A percentile compares a stretch with the other conserved stretches of the same genome.
phyloP scores from a whole-genome alignment of 441 rosid genomes.

The Rhodomyrtus psidioides region DNA sequence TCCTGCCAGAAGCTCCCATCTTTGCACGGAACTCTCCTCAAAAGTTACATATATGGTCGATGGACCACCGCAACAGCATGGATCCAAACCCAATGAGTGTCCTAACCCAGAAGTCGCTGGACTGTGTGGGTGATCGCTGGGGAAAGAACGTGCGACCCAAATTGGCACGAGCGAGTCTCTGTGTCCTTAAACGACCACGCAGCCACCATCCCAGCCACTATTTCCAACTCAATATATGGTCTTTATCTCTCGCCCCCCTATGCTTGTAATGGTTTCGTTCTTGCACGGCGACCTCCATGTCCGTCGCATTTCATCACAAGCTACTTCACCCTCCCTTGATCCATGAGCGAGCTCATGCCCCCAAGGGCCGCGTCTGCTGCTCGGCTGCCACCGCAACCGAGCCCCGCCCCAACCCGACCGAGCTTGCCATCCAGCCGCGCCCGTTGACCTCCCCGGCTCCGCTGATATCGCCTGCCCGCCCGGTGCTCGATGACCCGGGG shows the following conservation, averaged over 20 bases:
- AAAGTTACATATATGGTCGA: neutral
- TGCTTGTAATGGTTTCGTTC: neutral
- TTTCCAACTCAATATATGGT: constrained; percentile 6
- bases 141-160: neutral
- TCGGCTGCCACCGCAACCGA: constrained; percentile 23
- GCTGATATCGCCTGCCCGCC: constrained; percentile 11
- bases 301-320: constrained; percentile 33
- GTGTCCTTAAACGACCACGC: constrained; percentile 29
- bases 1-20: too few species aligned
- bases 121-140: neutral
- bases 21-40: neutral
- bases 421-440: constrained; percentile 13
- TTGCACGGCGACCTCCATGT: constrained; percentile 24
- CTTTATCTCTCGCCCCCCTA: neutral
- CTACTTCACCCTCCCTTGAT: neutral
- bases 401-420: constrained; percentile 18
- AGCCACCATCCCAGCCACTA: constrained; percentile 10
- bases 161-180: neutral
- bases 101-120: neutral
- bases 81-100: neutral
- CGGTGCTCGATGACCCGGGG: constrained; percentile 35
- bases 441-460: constrained; percentile 4
- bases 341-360: constrained; percentile 2
- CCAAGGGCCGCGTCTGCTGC: constrained; percentile 15
- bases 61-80: neutral